Evolutionary conservation across 2,329 filamentous ascomycete species (phyloP).

Genomic region (Fusarium goolgardi): DNA sequence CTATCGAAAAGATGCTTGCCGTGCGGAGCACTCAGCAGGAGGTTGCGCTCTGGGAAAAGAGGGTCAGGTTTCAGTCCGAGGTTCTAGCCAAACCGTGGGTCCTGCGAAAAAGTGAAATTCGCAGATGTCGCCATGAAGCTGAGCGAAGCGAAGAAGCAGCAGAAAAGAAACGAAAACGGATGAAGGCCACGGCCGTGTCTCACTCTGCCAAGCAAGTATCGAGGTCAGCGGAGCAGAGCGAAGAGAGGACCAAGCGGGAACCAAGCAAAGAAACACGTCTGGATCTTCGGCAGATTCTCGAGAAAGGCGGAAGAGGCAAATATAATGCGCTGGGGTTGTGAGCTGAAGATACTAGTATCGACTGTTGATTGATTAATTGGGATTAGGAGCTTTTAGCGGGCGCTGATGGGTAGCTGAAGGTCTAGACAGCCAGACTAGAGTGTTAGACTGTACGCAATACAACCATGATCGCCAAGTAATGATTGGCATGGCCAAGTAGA

Average conservation of each 20-base stretch:
- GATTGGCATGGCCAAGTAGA: constrained; percentile 21
- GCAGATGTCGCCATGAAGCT: constrained; percentile 61
- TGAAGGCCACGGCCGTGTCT: constrained; percentile 34
- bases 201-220: constrained; percentile 9
- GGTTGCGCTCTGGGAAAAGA: constrained; percentile 69
- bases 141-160: constrained; percentile 50
- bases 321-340: constrained; percentile 53
- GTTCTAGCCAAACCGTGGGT: constrained; percentile 67
- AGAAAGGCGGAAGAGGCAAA: constrained; percentile 48
- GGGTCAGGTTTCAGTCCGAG: constrained; percentile 60
- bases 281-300: constrained; percentile 47
- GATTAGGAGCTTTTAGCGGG: constrained; percentile 31
- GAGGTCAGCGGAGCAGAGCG: constrained; percentile 16
- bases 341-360: constrained; percentile 17
- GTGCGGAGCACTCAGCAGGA: constrained; percentile 67
- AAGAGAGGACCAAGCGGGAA: constrained; percentile 19
- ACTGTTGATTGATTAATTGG: background rate
- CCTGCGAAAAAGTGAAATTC: constrained; percentile 61
- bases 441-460: constrained; percentile 13
- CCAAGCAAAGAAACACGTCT: constrained; percentile 34
- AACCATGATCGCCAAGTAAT: constrained; percentile 24
- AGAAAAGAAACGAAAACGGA: constrained; percentile 45
- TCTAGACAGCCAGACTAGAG: constrained; percentile 18
- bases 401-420: constrained; percentile 20
- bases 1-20: constrained; percentile 61